Conservation (phyloP, 2,329 filamentous ascomycete genomes). For the Aspergillus hortae region DNA sequence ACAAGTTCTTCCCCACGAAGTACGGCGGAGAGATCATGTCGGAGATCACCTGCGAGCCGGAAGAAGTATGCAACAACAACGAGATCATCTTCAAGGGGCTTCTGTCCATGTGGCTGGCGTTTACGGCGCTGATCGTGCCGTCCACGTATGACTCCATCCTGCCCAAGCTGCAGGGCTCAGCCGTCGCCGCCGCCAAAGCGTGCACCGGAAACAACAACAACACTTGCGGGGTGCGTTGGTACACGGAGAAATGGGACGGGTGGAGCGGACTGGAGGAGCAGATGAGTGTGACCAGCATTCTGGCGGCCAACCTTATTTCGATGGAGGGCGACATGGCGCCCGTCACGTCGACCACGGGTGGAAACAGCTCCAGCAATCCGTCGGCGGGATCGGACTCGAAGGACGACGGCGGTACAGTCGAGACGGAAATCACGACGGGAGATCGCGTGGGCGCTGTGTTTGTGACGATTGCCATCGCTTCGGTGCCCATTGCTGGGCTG, state of each 20-base stretch:
- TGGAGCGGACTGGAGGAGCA: constrained; percentile 64
- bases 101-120: constrained; percentile 63
- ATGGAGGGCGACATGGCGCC: constrained; percentile 47
- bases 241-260: constrained; percentile 50
- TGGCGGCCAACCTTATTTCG: constrained; percentile 55
- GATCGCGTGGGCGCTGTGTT: constrained; percentile 39
- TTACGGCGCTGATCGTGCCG: constrained; percentile 60
- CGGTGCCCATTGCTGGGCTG: neutral
- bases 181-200: constrained; percentile 57
- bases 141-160: constrained; percentile 54
- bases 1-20: constrained; percentile 51
- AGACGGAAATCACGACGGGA: constrained; percentile 23
- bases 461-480: constrained; percentile 23
- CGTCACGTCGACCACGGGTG: constrained; percentile 48
- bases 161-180: constrained; percentile 56
- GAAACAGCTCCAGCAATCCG: constrained; percentile 45
- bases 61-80: constrained; percentile 62
- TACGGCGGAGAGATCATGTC: constrained; percentile 52
- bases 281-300: constrained; percentile 63
- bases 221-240: constrained; percentile 66
- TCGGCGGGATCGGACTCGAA: constrained; percentile 26
- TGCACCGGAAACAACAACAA: constrained; percentile 59
- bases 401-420: neutral
- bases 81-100: constrained; percentile 72
- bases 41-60: constrained; percentile 65